Evolutionary conservation across 2,329 filamentous ascomycete genomes (phyloP).

Genomic region (Calonectria pteridis): DNA sequence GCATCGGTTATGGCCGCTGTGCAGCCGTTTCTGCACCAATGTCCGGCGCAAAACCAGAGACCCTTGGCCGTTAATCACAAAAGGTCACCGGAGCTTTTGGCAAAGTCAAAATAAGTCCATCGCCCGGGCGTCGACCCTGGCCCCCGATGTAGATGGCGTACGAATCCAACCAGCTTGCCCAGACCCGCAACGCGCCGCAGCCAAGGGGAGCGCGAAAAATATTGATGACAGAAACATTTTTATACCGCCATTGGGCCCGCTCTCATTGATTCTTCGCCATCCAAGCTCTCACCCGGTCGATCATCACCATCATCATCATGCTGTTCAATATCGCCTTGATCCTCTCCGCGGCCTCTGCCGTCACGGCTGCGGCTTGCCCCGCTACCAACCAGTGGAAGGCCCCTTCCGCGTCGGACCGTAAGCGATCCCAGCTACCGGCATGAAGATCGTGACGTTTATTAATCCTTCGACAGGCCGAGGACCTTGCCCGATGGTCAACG

Average conservation of each 20-base stretch:
- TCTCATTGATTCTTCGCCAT: not conserved
- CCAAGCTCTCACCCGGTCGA: not conserved
- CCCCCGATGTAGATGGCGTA: not conserved
- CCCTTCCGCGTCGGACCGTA: slow-evolving; percentile 31
- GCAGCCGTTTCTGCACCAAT: slow-evolving; percentile 22
- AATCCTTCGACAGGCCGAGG: slow-evolving; percentile 23
- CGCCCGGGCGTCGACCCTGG: slow-evolving; percentile 4
- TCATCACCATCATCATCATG: slow-evolving; percentile 21
- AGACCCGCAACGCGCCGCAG: not conserved
- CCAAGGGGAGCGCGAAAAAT: not conserved
- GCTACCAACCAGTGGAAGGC: slow-evolving; percentile 32
- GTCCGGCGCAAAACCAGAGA: not conserved
- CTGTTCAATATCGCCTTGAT: slow-evolving; percentile 32
- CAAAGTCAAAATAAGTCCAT: slow-evolving; percentile 6
- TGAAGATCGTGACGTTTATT: not conserved
- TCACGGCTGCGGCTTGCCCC: slow-evolving; percentile 29
- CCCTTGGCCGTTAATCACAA: not conserved
- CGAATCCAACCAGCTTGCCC: not conserved
- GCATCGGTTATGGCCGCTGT: slow-evolving; percentile 11
- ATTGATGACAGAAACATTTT: not conserved
- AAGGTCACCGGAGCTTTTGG: not conserved
- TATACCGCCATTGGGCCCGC: not conserved
- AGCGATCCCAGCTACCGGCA: not conserved
- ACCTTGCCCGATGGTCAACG: slow-evolving; percentile 23
- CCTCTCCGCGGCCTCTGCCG: slow-evolving; percentile 26